phyloP scores from a whole-genome alignment of 2,329 filamentous ascomycete species.

The Arthrobotrys sphaeroides region DNA sequence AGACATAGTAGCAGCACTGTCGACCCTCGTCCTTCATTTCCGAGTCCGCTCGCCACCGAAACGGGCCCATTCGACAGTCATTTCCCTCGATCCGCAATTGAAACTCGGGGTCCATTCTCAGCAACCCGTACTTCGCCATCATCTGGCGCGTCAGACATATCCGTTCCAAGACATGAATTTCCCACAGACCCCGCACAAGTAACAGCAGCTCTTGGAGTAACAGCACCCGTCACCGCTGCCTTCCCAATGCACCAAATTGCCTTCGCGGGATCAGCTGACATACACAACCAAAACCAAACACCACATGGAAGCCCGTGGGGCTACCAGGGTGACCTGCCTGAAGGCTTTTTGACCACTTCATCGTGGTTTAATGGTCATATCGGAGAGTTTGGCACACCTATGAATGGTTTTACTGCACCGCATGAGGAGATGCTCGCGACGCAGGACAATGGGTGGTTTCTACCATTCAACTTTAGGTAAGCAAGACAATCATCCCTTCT shows the following conservation, averaged over 20 bases:
- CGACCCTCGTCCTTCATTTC: constrained; percentile 52
- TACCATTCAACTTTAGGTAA: constrained; percentile 53
- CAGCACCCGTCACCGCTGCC: constrained; percentile 5
- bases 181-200: constrained; percentile 25
- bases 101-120: constrained; percentile 52
- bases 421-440: constrained; percentile 50
- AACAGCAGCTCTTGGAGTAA: background rate
- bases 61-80: constrained; percentile 31
- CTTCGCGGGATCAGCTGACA: constrained; percentile 36
- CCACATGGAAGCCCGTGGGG: constrained; percentile 34
- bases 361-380: constrained; percentile 34
- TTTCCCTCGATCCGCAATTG: constrained; percentile 51
- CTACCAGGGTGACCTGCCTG: constrained; percentile 46
- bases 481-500: constrained; percentile 3
- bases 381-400: constrained; percentile 40
- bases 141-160: constrained; percentile 49
- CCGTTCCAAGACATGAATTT: constrained; percentile 49
- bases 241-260: constrained; percentile 50
- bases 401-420: constrained; percentile 50
- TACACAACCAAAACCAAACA: constrained; percentile 35
- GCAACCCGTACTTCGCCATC: constrained; percentile 42
- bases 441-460: constrained; percentile 51
- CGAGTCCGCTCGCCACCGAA: constrained; percentile 37
- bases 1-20: constrained; percentile 45
- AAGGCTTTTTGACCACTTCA: constrained; percentile 32